Conservation (phyloP, 2,329 filamentous ascomycete genomes). For the Trichothecium roseum region DNA sequence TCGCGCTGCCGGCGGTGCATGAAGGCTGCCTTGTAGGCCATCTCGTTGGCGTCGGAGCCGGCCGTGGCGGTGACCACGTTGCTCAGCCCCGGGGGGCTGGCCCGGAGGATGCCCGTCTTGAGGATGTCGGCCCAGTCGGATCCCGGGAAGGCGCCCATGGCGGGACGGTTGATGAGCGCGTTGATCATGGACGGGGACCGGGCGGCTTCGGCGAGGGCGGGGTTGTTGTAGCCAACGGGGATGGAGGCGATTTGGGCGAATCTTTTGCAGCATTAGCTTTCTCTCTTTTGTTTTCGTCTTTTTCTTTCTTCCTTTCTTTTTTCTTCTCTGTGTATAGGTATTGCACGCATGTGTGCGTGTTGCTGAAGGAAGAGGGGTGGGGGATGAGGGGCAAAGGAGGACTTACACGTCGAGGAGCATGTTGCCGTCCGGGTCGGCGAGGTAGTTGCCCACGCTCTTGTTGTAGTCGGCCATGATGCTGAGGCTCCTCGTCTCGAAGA, state of each 20-base stretch:
- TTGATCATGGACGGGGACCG: slow-evolving; percentile 68
- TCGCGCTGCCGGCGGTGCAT: slow-evolving; percentile 80
- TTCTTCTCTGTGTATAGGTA: no score
- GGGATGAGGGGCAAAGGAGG: neutral
- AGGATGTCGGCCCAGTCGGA: slow-evolving; percentile 75
- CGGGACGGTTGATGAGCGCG: slow-evolving; percentile 78
- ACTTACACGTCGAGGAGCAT: slow-evolving; percentile 60
- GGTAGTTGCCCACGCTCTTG: slow-evolving; percentile 71
- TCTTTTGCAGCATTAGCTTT: slow-evolving; percentile 22
- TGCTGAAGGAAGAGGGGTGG: neutral
- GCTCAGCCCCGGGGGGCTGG: slow-evolving; percentile 71
- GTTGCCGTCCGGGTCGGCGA: slow-evolving; percentile 63
- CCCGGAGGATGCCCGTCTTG: slow-evolving; percentile 68
- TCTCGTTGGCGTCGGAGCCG: slow-evolving; percentile 88
- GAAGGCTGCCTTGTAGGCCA: slow-evolving; percentile 90
- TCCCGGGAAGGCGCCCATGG: slow-evolving; percentile 82
- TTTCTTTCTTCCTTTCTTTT: no score
- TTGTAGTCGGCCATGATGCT: slow-evolving; percentile 75
- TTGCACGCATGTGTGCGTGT: neutral
- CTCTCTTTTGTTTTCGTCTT: no score
- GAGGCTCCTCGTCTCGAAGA: slow-evolving; percentile 78
- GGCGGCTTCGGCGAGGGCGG: slow-evolving; percentile 58
- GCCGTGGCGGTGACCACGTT: slow-evolving; percentile 88
- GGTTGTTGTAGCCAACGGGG: slow-evolving; percentile 87
- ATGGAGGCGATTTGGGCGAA: slow-evolving; percentile 92